Conservation (phyloP, 257 asterid species). For the Oldenlandia corymbosa region DNA sequence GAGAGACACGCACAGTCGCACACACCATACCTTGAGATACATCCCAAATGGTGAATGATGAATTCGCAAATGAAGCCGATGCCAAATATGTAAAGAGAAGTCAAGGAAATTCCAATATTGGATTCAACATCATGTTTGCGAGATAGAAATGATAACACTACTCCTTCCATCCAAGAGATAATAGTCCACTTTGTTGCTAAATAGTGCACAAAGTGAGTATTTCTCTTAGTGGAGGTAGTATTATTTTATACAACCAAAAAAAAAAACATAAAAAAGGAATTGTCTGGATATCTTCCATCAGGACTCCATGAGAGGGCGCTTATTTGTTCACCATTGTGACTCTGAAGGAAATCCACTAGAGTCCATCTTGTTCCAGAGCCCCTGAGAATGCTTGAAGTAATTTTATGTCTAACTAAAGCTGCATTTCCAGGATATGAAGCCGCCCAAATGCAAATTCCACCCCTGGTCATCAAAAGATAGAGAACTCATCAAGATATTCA, state of each 20-base stretch:
- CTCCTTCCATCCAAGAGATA: too few relatives aligned
- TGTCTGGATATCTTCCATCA: constrained; percentile 85
- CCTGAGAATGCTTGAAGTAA: constrained; percentile 61
- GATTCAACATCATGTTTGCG: too few relatives aligned
- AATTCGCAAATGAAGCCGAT: constrained; percentile 81
- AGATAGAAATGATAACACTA: too few relatives aligned
- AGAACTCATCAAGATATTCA: constrained; percentile 14
- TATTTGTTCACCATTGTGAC: constrained; percentile 62
- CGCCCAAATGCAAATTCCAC: constrained; percentile 94
- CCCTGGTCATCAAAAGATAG: constrained; percentile 45
- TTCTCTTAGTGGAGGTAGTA: too few relatives aligned
- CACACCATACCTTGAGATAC: constrained; percentile 72
- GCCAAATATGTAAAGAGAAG: constrained; percentile 71
- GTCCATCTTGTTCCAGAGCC: constrained; percentile 77
- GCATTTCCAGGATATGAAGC: constrained; percentile 86
- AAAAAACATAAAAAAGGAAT: constrained; percentile 7
- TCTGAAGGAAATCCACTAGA: constrained; percentile 79
- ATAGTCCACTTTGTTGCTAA: too few relatives aligned
- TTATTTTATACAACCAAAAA: too few relatives aligned
- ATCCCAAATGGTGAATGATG: constrained; percentile 96
- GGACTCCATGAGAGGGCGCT: constrained; percentile 98
- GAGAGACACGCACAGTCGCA: background rate
- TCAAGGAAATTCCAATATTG: constrained; percentile 38
- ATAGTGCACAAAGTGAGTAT: too few relatives aligned
- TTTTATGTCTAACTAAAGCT: constrained; percentile 72